Evolutionary conservation across 1,139 yeast species (phyloP).

Genomic region (Blastobotrys apis): DNA sequence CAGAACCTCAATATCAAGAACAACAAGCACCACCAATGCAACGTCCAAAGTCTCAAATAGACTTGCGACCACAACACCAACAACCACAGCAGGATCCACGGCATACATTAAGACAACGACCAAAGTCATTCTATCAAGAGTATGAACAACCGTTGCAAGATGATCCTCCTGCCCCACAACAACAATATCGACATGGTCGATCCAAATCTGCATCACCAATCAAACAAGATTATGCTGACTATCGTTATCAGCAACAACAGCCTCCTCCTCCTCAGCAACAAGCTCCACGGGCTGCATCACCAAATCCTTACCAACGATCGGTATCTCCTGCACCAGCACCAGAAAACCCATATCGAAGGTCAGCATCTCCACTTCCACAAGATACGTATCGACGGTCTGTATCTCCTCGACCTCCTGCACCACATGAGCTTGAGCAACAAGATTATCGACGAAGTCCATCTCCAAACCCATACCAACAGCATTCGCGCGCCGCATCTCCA

Average conservation of each 20-base stretch:
- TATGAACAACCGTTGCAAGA: slow-evolving; percentile 7
- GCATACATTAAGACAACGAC: slow-evolving; percentile 15
- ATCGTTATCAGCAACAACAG: slow-evolving; percentile 12
- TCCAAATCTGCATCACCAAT: slow-evolving; percentile 27
- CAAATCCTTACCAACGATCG: slow-evolving; percentile 12
- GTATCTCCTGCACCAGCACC: slow-evolving; percentile 11
- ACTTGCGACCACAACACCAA: slow-evolving; percentile 11
- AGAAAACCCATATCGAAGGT: slow-evolving; percentile 11
- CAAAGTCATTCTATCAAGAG: slow-evolving; percentile 18
- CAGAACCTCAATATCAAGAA: no score
- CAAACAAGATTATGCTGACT: slow-evolving; percentile 14
- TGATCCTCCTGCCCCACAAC: slow-evolving; percentile 14
- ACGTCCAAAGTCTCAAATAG: slow-evolving; percentile 21
- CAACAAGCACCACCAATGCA: slow-evolving; percentile 16
- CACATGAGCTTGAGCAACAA: slow-evolving; percentile 10
- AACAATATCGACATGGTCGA: slow-evolving; percentile 20
- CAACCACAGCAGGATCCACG: slow-evolving; percentile 10
- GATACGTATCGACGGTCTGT: slow-evolving; percentile 20
- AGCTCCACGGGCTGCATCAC: slow-evolving; percentile 20
- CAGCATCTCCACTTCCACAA: slow-evolving; percentile 15
- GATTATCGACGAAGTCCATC: slow-evolving; percentile 7
- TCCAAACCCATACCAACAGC: slow-evolving; percentile 9
- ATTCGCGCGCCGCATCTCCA: slow-evolving; percentile 17
- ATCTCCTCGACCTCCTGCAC: slow-evolving; percentile 21
- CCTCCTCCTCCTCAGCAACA: slow-evolving; percentile 13